Evolutionary conservation across 2,329 filamentous ascomycete genomes (phyloP).

Genomic region (Cladophialophora yegresii): DNA sequence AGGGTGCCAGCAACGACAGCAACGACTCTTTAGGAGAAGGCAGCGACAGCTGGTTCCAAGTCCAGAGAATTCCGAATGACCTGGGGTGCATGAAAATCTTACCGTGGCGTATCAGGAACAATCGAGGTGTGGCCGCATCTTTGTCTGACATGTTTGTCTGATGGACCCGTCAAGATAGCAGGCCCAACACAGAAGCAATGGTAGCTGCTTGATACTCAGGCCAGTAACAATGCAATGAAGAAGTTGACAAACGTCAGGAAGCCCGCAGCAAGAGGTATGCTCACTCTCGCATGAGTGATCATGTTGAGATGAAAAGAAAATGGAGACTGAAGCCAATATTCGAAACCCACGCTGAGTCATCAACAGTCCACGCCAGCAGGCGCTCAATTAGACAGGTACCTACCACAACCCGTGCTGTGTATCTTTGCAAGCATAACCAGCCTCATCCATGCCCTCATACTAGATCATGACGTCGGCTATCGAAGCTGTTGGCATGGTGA

Average conservation of each 20-base stretch:
- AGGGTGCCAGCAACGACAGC: background rate
- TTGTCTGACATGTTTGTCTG: conserved; percentile 35
- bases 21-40: background rate
- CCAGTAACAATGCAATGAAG: background rate
- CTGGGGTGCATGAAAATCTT: conserved; percentile 9
- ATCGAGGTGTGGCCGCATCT: conserved; percentile 33
- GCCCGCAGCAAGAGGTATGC: background rate
- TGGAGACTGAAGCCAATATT: background rate
- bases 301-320: background rate
- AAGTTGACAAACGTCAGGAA: background rate
- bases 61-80: background rate
- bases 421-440: too few species aligned
- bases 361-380: too few species aligned
- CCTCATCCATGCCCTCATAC: too few species aligned
- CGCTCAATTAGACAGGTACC: too few species aligned
- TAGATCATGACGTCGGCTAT: too few species aligned
- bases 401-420: too few species aligned
- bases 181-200: background rate
- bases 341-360: background rate
- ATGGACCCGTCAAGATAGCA: background rate
- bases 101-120: conserved; percentile 36
- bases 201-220: background rate
- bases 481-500: too few species aligned
- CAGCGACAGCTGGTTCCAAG: background rate
- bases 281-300: background rate